These are phyloP conservation scores for Elsinoe fawcettii DNA, from an alignment of 2,329 filamentous ascomycete species.

Conservation along the genomic window DNA sequence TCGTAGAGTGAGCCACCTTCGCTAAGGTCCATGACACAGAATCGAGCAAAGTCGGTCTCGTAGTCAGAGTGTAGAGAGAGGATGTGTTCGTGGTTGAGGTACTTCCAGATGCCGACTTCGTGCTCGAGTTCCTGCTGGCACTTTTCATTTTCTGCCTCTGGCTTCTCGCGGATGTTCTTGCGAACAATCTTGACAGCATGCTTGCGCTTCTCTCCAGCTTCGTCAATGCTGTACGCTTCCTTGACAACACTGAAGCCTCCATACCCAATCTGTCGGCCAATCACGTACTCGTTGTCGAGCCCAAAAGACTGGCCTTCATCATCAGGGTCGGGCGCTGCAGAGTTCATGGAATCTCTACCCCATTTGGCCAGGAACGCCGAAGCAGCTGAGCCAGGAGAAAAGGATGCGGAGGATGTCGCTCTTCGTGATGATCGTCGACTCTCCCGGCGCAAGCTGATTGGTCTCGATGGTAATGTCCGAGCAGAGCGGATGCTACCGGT, in stretches of 20 bases:
- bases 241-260: constrained; percentile 61
- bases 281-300: constrained; percentile 53
- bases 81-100: constrained; percentile 55
- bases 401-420: constrained; percentile 43
- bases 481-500: constrained; percentile 21
- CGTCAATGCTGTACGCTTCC: constrained; percentile 56
- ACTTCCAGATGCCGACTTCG: constrained; percentile 60
- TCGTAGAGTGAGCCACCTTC: constrained; percentile 59
- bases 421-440: constrained; percentile 39
- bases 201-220: constrained; percentile 43
- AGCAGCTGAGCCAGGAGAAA: constrained; percentile 52
- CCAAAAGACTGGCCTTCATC: constrained; percentile 61
- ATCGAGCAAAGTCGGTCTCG: constrained; percentile 60
- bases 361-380: constrained; percentile 52
- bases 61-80: constrained; percentile 56
- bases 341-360: constrained; percentile 33
- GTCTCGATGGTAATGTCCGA: constrained; percentile 27
- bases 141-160: constrained; percentile 55
- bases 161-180: constrained; percentile 48
- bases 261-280: constrained; percentile 57
- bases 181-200: constrained; percentile 62
- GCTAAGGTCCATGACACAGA: constrained; percentile 58
- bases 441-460: constrained; percentile 28
- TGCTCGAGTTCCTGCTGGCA: constrained; percentile 61
- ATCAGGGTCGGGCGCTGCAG: constrained; percentile 46